phyloP scores from a whole-genome alignment of 1,139 yeast genomes.

The Kodamaea anthophila region DNA sequence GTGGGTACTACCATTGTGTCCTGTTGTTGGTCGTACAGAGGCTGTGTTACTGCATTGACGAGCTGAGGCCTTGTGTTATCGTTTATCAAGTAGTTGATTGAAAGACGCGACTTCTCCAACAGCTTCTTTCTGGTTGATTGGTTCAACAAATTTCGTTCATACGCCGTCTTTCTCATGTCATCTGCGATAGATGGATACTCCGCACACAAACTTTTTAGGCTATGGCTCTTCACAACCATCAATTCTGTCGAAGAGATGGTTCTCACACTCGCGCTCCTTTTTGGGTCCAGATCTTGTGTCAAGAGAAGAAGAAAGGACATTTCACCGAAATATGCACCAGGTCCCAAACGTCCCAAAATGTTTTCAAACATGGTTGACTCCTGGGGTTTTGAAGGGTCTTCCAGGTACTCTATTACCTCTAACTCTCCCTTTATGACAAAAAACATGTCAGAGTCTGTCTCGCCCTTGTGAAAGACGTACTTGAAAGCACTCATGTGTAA shows the following conservation, averaged over 20 bases:
- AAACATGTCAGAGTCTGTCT: constrained; percentile 55
- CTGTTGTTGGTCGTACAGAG: background rate
- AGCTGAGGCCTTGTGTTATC: constrained; percentile 5
- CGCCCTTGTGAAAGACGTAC: constrained; percentile 54
- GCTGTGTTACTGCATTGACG: background rate
- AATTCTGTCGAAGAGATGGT: constrained; percentile 56
- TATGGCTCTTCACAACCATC: constrained; percentile 50
- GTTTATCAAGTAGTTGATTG: constrained; percentile 19
- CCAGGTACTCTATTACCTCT: constrained; percentile 50
- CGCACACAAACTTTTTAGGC: constrained; percentile 45
- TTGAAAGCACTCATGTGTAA: constrained; percentile 49
- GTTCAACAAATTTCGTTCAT: constrained; percentile 32
- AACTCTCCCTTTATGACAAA: constrained; percentile 66
- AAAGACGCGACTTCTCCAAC: constrained; percentile 11
- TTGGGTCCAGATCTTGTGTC: constrained; percentile 19
- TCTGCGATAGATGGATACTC: constrained; percentile 54
- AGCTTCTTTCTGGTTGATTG: constrained; percentile 9
- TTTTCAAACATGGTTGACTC: constrained; percentile 20
- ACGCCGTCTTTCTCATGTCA: constrained; percentile 58
- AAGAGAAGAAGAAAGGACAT: constrained; percentile 59
- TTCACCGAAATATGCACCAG: constrained; percentile 71
- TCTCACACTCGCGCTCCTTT: constrained; percentile 57
- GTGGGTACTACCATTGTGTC: background rate
- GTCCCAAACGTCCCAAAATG: constrained; percentile 50
- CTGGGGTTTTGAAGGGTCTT: constrained; percentile 8